Percentiles rank a stretch among this genome's conserved stretches.
phyloP scores from a whole-genome alignment of 306 rosid genomes.

The Cicer arietinum region DNA sequence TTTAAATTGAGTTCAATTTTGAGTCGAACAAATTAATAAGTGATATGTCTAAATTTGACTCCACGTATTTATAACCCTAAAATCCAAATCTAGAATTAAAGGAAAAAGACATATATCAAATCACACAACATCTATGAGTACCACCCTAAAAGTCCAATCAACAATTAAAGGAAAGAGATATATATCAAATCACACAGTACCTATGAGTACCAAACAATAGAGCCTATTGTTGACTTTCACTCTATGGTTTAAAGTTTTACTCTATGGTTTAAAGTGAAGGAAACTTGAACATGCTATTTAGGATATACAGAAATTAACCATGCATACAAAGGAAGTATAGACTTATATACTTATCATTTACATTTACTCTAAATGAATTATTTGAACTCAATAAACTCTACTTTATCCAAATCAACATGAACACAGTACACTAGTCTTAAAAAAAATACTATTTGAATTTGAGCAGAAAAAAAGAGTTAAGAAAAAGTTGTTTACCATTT shows the following conservation, averaged over 20 bases:
- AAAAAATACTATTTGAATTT: neutral
- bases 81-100: no score
- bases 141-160: no score
- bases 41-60: no score
- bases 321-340: neutral
- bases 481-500: conserved; percentile 3
- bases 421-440: neutral
- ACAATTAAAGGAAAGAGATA: neutral
- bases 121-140: no score
- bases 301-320: neutral
- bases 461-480: neutral
- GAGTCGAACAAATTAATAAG: no score
- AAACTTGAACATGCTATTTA: neutral
- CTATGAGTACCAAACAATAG: conserved; percentile 7
- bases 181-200: conserved; percentile 16
- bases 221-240: conserved; percentile 5
- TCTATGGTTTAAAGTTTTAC: neutral
- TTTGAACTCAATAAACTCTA: neutral
- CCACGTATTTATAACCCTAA: no score
- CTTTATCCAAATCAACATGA: neutral
- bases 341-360: neutral
- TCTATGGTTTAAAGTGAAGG: neutral
- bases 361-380: neutral
- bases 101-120: conserved; percentile 29
- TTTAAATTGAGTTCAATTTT: no score